These are phyloP conservation scores for Backusella australiensis DNA, from an alignment of 192 early-diverging fungal species.

Conservation along the genomic window DNA sequence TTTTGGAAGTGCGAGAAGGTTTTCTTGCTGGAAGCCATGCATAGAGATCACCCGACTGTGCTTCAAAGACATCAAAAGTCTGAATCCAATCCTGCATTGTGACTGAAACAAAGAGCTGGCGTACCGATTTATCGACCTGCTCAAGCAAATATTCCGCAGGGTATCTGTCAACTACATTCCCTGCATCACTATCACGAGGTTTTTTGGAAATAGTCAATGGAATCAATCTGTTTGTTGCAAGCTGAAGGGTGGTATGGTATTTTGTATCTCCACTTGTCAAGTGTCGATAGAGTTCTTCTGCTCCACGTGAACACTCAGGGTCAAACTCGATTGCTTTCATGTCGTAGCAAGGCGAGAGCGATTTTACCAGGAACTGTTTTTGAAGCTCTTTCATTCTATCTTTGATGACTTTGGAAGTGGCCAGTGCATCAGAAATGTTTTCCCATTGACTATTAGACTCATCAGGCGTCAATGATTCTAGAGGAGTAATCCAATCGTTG, in stretches of 20 bases:
- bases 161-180: constrained; percentile 27
- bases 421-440: background rate
- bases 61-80: constrained; percentile 44
- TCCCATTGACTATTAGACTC: background rate
- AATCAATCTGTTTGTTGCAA: constrained; percentile 6
- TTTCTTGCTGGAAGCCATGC: constrained; percentile 45
- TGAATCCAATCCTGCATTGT: constrained; percentile 50
- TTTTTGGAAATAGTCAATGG: constrained; percentile 25
- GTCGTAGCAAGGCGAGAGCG: constrained; percentile 27
- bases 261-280: constrained; percentile 11
- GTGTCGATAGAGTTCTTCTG: constrained; percentile 23
- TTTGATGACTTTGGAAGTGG: background rate
- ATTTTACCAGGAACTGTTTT: background rate
- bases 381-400: constrained; percentile 10
- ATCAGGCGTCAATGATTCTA: background rate
- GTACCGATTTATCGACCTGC: constrained; percentile 35
- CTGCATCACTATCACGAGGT: constrained; percentile 17
- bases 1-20: constrained; percentile 6
- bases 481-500: constrained; percentile 10
- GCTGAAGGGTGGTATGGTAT: constrained; percentile 13
- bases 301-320: background rate
- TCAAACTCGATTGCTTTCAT: constrained; percentile 18
- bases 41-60: constrained; percentile 43
- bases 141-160: constrained; percentile 25
- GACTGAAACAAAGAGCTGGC: constrained; percentile 33